A percentile compares a stretch with the other conserved stretches of the same genome.
phyloP scores from a whole-genome alignment of 176 grass and related monocot genomes.

The Aegilops tauschii region DNA sequence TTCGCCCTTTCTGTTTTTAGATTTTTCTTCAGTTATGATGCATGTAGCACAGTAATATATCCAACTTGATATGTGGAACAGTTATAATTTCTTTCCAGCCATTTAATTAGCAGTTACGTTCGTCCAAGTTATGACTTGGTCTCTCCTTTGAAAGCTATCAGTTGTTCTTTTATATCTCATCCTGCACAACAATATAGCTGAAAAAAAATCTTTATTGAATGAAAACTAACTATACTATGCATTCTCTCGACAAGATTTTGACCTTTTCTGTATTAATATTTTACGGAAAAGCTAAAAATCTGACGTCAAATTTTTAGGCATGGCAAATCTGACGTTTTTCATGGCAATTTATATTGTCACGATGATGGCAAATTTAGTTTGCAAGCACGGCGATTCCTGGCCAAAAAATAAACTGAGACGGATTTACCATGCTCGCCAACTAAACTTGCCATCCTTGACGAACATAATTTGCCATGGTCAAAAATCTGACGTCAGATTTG shows the following conservation, averaged over 20 bases:
- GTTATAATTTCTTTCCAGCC: neutral
- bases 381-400: too few species aligned
- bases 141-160: neutral
- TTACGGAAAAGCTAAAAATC: too few species aligned
- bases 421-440: too few species aligned
- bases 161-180: neutral
- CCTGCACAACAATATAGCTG: neutral
- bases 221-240: neutral
- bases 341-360: too few species aligned
- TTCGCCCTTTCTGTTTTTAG: neutral
- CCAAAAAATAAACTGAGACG: too few species aligned
- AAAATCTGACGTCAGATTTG: too few species aligned
- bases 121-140: neutral
- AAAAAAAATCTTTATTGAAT: neutral
- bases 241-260: conserved; percentile 8
- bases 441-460: too few species aligned
- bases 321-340: too few species aligned
- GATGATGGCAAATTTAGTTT: too few species aligned
- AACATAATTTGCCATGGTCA: too few species aligned
- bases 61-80: neutral
- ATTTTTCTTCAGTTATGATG: neutral
- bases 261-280: conserved; percentile 1
- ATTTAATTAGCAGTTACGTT: neutral
- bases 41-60: neutral
- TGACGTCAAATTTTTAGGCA: too few species aligned